Conservation (phyloP, 345 rosid species). For the Bruguiera parviflora region DNA sequence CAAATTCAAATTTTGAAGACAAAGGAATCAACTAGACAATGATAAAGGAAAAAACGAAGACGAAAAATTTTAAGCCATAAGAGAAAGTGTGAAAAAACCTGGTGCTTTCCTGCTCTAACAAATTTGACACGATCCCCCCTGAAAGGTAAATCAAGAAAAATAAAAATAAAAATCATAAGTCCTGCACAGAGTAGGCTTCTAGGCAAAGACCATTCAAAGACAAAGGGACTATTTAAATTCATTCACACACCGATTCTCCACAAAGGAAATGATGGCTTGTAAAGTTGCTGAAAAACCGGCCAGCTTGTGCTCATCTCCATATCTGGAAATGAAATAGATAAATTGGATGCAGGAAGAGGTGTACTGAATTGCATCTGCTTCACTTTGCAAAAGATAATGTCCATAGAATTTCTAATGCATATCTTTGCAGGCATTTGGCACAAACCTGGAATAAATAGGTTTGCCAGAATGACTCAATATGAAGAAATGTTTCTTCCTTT, state of each 20-base stretch:
- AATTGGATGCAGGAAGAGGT: not conserved
- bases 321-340: slow-evolving; percentile 39
- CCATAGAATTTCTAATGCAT: not conserved
- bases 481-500: slow-evolving; percentile 98
- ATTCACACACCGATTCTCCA: slow-evolving; percentile 75
- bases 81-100: slow-evolving; percentile 45
- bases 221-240: slow-evolving; percentile 5
- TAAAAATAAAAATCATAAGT: slow-evolving; percentile 14
- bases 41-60: not conserved
- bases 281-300: slow-evolving; percentile 99
- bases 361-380: not conserved
- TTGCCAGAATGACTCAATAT: slow-evolving; percentile 95
- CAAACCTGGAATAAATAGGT: slow-evolving; percentile 96
- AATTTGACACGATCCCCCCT: slow-evolving; percentile 80
- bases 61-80: not conserved
- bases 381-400: not conserved
- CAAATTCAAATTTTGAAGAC: not conserved
- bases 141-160: slow-evolving; percentile 28
- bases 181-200: not conserved
- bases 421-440: slow-evolving; percentile 3
- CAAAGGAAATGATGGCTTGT: slow-evolving; percentile 98
- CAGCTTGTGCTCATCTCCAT: slow-evolving; percentile 97
- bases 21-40: not conserved
- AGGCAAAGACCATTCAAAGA: slow-evolving; percentile 1
- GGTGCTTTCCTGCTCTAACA: slow-evolving; percentile 88